phyloP scores from a whole-genome alignment of 176 grass and related monocot species.

The Triticum dicoccoides region DNA sequence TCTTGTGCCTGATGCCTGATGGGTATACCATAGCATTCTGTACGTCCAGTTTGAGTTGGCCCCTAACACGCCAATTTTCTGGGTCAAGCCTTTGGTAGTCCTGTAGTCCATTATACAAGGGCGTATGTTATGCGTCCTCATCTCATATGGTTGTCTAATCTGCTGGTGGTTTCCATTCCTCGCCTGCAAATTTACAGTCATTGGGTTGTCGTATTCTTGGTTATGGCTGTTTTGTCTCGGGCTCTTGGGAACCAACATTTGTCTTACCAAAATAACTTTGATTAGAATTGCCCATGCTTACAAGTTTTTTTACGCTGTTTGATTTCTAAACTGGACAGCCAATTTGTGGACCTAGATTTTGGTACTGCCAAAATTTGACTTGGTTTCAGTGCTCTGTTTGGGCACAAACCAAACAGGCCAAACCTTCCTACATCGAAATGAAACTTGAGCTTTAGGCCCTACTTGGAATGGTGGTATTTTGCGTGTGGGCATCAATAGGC shows the following conservation, averaged over 20 bases:
- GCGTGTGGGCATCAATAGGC: background rate
- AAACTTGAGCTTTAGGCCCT: background rate
- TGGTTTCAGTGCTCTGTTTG: background rate
- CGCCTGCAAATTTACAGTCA: background rate
- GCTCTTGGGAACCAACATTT: background rate
- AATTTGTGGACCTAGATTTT: background rate
- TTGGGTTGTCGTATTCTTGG: constrained; percentile 1
- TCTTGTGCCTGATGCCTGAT: constrained; percentile 25
- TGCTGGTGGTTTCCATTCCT: background rate
- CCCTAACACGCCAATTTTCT: background rate
- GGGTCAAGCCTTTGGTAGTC: constrained; percentile 21
- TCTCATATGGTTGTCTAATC: background rate
- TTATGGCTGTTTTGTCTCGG: background rate
- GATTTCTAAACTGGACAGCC: background rate
- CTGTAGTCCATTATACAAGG: background rate
- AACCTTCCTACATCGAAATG: constrained; percentile 6
- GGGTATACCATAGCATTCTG: constrained; percentile 36
- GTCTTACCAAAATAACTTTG: background rate
- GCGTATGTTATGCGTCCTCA: constrained; percentile 17
- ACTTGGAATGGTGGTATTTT: background rate
- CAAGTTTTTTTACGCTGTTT: background rate
- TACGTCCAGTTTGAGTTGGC: constrained; percentile 11
- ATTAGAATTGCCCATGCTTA: background rate
- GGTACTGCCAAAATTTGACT: background rate
- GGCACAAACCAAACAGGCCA: background rate